A percentile compares a stretch with the other conserved stretches of the same genome.
Conservation (phyloP, 2,329 filamentous ascomycete genomes). For the Pseudodiploospora longispora region DNA sequence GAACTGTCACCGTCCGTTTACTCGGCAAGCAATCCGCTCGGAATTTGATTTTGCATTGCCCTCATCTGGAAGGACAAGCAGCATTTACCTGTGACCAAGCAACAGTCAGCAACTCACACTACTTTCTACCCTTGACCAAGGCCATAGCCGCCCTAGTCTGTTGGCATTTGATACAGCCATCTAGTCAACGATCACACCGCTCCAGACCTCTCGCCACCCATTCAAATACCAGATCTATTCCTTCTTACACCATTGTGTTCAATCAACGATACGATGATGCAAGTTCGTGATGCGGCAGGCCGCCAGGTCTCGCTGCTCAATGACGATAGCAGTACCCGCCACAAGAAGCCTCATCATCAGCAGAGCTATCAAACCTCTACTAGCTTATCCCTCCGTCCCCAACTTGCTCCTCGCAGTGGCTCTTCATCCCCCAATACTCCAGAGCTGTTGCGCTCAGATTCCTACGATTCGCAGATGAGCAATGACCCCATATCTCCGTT, state of each 20-base stretch:
- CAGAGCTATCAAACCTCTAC: slow-evolving; percentile 24
- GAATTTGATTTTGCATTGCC: too few species aligned
- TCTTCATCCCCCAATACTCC: slow-evolving; percentile 46
- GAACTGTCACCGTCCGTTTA: not conserved
- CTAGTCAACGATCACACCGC: too few species aligned
- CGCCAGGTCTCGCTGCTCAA: slow-evolving; percentile 53
- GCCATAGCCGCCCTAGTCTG: too few species aligned
- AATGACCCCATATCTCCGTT: slow-evolving; percentile 47
- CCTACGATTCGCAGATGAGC: slow-evolving; percentile 53
- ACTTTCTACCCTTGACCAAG: too few species aligned
- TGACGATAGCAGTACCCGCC: slow-evolving; percentile 31
- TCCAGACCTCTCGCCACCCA: too few species aligned
- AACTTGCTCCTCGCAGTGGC: slow-evolving; percentile 22
- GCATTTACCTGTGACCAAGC: too few species aligned
- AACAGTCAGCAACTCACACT: too few species aligned
- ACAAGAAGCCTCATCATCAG: not conserved
- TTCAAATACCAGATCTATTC: too few species aligned
- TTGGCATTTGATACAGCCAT: too few species aligned
- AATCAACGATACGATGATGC: slow-evolving; percentile 29
- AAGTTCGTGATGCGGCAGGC: slow-evolving; percentile 47
- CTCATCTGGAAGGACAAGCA: too few species aligned
- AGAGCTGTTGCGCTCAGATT: slow-evolving; percentile 51
- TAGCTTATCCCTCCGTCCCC: slow-evolving; percentile 3
- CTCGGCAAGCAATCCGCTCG: too few species aligned
- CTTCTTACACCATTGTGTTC: not conserved